Evolutionary conservation across 257 asterid genomes (phyloP).

Genomic region (Eucommia ulmoides): DNA sequence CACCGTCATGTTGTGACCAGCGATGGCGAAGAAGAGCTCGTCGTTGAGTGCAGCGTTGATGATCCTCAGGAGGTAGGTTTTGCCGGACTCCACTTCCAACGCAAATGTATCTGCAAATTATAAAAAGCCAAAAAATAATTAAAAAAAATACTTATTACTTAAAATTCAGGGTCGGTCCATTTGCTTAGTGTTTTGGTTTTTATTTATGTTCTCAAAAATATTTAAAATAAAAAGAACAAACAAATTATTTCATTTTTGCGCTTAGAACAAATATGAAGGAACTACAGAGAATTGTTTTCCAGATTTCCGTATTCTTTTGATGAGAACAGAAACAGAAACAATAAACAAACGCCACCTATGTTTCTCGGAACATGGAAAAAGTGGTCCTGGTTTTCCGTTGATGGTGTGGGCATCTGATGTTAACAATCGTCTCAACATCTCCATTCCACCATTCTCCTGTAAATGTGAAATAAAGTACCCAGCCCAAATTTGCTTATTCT

Average conservation of each 20-base stretch:
- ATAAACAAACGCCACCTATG: slow-evolving; percentile 1
- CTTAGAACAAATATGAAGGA: too few relatives aligned
- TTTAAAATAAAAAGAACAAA: too few relatives aligned
- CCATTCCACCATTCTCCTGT: slow-evolving; percentile 89
- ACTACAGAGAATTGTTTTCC: background rate
- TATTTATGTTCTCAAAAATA: too few relatives aligned
- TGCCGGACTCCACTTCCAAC: slow-evolving; percentile 34
- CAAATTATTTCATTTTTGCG: too few relatives aligned
- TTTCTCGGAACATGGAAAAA: slow-evolving; percentile 25
- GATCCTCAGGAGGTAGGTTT: slow-evolving; percentile 49
- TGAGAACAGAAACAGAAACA: too few relatives aligned
- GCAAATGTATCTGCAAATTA: background rate
- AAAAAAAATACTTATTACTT: too few relatives aligned
- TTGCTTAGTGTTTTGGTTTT: too few relatives aligned
- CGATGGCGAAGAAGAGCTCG: slow-evolving; percentile 45
- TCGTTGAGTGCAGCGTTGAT: slow-evolving; percentile 61
- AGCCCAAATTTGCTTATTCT: too few relatives aligned
- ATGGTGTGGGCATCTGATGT: slow-evolving; percentile 72
- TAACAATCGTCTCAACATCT: slow-evolving; percentile 56
- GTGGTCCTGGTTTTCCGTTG: slow-evolving; percentile 42
- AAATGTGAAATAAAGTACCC: background rate
- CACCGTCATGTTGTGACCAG: slow-evolving; percentile 35
- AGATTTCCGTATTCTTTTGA: slow-evolving; percentile 17
- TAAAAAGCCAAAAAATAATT: background rate
- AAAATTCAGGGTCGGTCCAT: too few relatives aligned